Evolutionary conservation across 2,329 filamentous ascomycete genomes (phyloP), one percentile per base, ranked within the genome.

Genomic region (Aspergillus quadrilineatus): DNA sequence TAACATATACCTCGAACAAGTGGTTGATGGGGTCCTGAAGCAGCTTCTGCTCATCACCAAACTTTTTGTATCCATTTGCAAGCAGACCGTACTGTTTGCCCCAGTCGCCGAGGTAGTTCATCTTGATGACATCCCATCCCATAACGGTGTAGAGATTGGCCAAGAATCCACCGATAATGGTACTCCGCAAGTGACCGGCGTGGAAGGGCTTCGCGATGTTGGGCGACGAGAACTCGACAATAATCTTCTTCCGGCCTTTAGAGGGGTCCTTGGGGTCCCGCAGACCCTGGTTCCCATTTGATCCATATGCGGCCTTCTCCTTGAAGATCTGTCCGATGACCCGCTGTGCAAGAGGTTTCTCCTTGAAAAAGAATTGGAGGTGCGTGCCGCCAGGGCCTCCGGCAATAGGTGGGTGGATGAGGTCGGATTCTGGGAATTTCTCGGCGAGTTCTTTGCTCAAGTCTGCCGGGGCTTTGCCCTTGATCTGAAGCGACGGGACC

Each of bases 31-130:
- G 84, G 67, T 87, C 83, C 65, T 79, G 80, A 50, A 78, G 70
- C 36, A 87, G 74, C 63, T 82, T 79, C 61, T 85, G 82, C 69
- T 87, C 84, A 57, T 76, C 81, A 46, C 85, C 85, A 60, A 83
- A 87, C 61, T 79, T 77, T 65, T 85, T 80, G 68, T 84, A 88
- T 1, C 85, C 85, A 56, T 85, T 81, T 8, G 83, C 84, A 50
- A 86, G 73, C 34, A 88, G 77, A 65, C 85, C 85, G 59, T 86
- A 87, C 69, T 87, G 85, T 76, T 86, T 87, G 50, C 85, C 85
- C 85, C 85, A 88, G 67, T 88, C 85, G 59, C 85, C 85, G 4
- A 87, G 79, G 69, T 87, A 87, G 74, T 88, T 87, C 80, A 87
- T 83, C 58, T 82, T 80, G 49, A 82, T 73, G 2, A 86, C 83